Conservation (phyloP, 2,329 filamentous ascomycete genomes). For the Cercospora sp. region DNA sequence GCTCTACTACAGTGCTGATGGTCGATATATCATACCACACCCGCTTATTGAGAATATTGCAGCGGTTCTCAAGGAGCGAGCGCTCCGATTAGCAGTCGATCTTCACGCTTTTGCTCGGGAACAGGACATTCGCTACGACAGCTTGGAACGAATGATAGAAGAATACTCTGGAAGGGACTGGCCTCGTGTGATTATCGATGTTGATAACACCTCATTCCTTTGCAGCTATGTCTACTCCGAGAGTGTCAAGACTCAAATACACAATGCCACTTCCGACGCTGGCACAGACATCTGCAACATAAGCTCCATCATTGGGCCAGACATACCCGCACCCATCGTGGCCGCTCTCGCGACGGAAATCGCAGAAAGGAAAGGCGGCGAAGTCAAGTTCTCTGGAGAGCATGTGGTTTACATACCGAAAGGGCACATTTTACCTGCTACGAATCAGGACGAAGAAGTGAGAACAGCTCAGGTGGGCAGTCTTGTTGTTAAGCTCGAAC, state of each 20-base stretch:
- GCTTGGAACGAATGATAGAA: conserved; percentile 25
- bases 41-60: conserved; percentile 24
- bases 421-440: conserved; percentile 12
- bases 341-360: conserved; percentile 22
- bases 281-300: conserved; percentile 22
- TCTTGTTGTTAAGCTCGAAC: conserved; percentile 15
- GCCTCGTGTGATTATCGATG: conserved; percentile 26
- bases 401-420: conserved; percentile 25
- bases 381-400: conserved; percentile 22
- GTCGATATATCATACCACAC: conserved; percentile 22
- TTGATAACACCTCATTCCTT: conserved; percentile 23
- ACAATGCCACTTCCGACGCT: conserved; percentile 16
- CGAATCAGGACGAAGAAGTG: conserved; percentile 5
- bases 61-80: conserved; percentile 20
- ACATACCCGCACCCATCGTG: conserved; percentile 21
- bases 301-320: conserved; percentile 14
- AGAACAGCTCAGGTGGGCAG: not conserved
- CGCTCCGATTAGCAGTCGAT: conserved; percentile 18
- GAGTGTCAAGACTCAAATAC: conserved; percentile 17
- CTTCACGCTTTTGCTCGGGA: conserved; percentile 23
- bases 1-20: conserved; percentile 24
- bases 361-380: conserved; percentile 14
- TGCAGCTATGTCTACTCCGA: conserved; percentile 23
- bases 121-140: conserved; percentile 21
- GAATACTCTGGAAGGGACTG: conserved; percentile 24